Evolutionary conservation across 1,284 basidiomycete species (phyloP).

Genomic region (Moniliella sp.): DNA sequence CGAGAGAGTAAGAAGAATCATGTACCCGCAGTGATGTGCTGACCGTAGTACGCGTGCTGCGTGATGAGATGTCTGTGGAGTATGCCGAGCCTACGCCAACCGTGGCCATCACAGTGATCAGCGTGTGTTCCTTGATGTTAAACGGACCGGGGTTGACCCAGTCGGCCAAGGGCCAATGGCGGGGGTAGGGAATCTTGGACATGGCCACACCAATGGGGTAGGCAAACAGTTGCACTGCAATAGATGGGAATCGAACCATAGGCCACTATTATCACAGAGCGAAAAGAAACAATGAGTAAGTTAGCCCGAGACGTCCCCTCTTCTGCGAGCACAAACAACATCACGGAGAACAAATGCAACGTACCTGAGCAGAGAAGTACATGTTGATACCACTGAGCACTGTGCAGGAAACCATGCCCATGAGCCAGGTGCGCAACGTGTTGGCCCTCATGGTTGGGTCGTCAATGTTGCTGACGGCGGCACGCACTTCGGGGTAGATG

Average conservation of each 20-base stretch:
- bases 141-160: conserved; percentile 16
- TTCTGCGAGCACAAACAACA: too few relatives aligned
- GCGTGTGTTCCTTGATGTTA: conserved; percentile 20
- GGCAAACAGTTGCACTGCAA: conserved; percentile 14
- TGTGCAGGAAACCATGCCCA: conserved; percentile 14
- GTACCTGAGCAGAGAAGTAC: conserved; percentile 8
- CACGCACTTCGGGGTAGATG: conserved; percentile 20
- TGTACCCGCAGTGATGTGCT: not conserved
- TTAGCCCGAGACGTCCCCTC: too few relatives aligned
- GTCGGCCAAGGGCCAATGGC: not conserved
- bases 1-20: conserved; percentile 25
- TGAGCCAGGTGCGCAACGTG: conserved; percentile 18
- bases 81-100: conserved; percentile 3
- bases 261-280: too few relatives aligned
- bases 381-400: conserved; percentile 18
- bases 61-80: not conserved
- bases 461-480: conserved; percentile 25
- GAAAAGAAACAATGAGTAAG: too few relatives aligned
- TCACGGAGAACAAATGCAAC: conserved; percentile 13
- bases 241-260: too few relatives aligned
- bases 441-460: conserved; percentile 19
- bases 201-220: conserved; percentile 16
- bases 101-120: conserved; percentile 14
- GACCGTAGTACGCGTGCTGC: not conserved
- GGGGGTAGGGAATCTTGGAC: conserved; percentile 4